Conservation (phyloP, 495 filamentous ascomycete species). For the Aspergillus incahuasiensis region DNA sequence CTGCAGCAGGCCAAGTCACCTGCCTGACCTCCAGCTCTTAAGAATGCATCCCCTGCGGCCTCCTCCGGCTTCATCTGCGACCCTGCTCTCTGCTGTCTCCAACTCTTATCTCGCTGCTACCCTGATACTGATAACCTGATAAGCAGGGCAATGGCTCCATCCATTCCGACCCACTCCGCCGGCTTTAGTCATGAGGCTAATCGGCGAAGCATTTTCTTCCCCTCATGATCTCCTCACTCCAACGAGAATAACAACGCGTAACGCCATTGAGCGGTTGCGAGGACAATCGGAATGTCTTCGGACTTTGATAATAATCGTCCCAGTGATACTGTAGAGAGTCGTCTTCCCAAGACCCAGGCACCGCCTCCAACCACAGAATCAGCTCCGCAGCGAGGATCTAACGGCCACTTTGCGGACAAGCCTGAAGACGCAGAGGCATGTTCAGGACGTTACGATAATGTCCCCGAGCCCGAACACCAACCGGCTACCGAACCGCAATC, state of each 20-base stretch:
- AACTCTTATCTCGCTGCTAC: conserved; percentile 1
- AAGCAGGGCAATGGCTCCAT: conserved; percentile 2
- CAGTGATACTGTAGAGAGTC: background rate
- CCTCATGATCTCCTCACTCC: background rate
- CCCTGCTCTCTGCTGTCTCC: background rate
- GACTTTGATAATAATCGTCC: background rate
- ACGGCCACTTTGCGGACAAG: conserved; percentile 7
- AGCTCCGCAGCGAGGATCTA: conserved; percentile 14
- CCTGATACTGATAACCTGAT: conserved; percentile 6
- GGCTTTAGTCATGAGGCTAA: background rate
- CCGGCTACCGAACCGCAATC: conserved; percentile 1
- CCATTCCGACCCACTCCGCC: conserved; percentile 5
- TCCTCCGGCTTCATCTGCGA: background rate
- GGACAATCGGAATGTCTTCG: background rate
- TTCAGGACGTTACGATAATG: background rate
- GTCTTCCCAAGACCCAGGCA: conserved; percentile 8
- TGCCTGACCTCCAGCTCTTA: conserved; percentile 11
- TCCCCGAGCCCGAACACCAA: background rate
- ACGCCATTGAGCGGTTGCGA: background rate
- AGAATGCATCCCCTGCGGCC: background rate
- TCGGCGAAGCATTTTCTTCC: conserved; percentile 3
- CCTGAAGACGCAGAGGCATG: conserved; percentile 5
- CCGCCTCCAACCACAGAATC: conserved; percentile 13
- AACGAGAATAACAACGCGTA: background rate
- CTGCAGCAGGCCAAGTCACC: conserved; percentile 9